Base-by-base conservation (phyloP, 371 early-diverging fungal species). In the Sanchytrium tribonematis region DNA sequence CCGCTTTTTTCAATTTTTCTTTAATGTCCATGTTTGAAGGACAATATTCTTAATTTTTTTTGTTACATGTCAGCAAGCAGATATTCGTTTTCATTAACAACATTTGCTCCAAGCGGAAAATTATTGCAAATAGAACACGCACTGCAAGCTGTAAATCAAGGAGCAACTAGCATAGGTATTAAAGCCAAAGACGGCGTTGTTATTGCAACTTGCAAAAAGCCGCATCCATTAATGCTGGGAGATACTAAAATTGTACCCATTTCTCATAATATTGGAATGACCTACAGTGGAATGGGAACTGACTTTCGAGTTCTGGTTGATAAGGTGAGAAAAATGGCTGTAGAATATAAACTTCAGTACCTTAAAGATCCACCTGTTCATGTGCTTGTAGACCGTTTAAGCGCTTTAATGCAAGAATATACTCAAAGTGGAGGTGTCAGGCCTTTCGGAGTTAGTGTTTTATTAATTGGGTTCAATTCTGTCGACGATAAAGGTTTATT, bases 41-140 rank as follows among this genome's bases (percentile, higher is more conserved):
- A n/a, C n/a, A n/a, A n/a, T n/a, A n/a, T n/a, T n/a, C n/a, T n/a
- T n/a, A n/a, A n/a, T n/a, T n/a, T n/a, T n/a, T n/a, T n/a, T n/a
- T n/a, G n/a, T n/a, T n/a, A n/a, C n/a, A n/a, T n/a, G n/a, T n/a
- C n/a, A n/a, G n/a, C n/a, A n/a, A n/a, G n/a, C n/a, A n/a, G 88
- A 71, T 91, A 91, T 76, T 88, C 89, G 69, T 97, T 96, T 84
- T 94, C 95, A 29, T 86, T 97, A 72, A 96, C 98, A 2, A 98
- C 98, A 69, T 99, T 98, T 83, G 95, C 98, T 71, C 93, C 97
- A n/a, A 92, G 93, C 66, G 99, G 99, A 73, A 95, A 98, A 80
- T 88, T 98, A 69, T 90, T 90, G 31, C 99, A 99, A 82, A 94
- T 98, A 73, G 96, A 97, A 80, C 89, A 99, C 80, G 98, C 99